Evolutionary conservation across 495 filamentous ascomycete species (phyloP), one percentile per base, ranked within the genome.

Genomic region (Aspergillus sclerotioniger): DNA sequence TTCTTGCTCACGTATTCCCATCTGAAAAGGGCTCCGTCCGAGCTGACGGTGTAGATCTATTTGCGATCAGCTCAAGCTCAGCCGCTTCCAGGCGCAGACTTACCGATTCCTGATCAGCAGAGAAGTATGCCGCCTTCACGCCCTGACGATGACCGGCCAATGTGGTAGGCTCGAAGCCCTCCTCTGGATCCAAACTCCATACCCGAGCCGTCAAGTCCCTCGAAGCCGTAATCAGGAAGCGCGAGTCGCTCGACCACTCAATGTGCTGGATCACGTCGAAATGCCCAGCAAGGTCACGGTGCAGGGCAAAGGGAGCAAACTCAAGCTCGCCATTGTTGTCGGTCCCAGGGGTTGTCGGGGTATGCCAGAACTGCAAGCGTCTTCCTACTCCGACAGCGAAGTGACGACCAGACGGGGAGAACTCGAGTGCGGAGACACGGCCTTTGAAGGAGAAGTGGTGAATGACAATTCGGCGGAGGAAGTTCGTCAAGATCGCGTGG

Each of bases 391-490:
- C 92, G 16, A 91, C 92, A 33, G 87, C 93, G 67, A 98, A 97
- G 67, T 95, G 84, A 17, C 85, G 86, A 21, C 94, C 94, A 3
- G 91, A 93, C 3, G 92, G 92, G 19, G 95, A 94, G 69, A 98
- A 98, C 15, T 89, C 85, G 46, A 98, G 84, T 7, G 92, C 88
- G 16, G 91, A 87, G 32, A 96, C 85, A 13, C 82, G 76, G n/a
- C 80, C 82, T 66, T 87, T 89, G 81, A 98, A 95, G 41, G 95
- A 92, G 68, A 98, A 96, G 75, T 96, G 87, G 68, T 98, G 90
- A 32, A 98, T 84, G 19, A 84, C 83, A 58, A 96, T 85, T 48
- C 92, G 84, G 51, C 94, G 89, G 16, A 83, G 84, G 56, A 98
- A 85, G 65, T 95, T 92, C 51, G 90, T 93, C 58, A 98, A 79